These are phyloP conservation scores for Penicillium canescens DNA, from an alignment of 495 filamentous ascomycete genomes.

Conservation along the genomic window DNA sequence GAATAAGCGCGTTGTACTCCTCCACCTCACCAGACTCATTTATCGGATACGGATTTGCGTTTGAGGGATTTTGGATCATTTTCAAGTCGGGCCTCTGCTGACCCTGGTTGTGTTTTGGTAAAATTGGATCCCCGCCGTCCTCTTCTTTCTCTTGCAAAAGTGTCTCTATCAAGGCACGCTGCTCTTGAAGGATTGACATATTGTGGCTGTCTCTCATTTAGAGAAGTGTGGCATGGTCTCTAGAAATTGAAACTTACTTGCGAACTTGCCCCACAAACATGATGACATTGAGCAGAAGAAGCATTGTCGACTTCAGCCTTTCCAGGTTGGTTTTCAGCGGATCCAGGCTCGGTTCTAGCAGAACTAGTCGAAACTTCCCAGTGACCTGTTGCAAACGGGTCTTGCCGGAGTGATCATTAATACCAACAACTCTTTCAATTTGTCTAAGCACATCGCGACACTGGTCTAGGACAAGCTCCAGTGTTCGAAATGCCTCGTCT, in stretches of 20 bases:
- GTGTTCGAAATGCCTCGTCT: constrained; percentile 21
- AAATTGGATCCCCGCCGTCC: not conserved
- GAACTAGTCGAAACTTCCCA: constrained; percentile 17
- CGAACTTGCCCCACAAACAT: constrained; percentile 31
- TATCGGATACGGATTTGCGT: not conserved
- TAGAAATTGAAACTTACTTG: constrained; percentile 10
- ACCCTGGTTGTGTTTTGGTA: not conserved
- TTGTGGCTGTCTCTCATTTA: constrained; percentile 2
- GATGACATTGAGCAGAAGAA: constrained; percentile 38
- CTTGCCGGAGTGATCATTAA: constrained; percentile 5
- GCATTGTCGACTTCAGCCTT: constrained; percentile 35
- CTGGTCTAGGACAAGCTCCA: constrained; percentile 19
- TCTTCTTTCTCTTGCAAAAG: constrained; percentile 3
- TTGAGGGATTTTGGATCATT: not conserved
- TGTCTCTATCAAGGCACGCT: constrained; percentile 8
- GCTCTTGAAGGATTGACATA: constrained; percentile 5
- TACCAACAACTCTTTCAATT: constrained; percentile 24
- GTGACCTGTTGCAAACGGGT: constrained; percentile 8
- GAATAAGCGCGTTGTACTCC: constrained; percentile 9
- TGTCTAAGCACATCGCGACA: constrained; percentile 28
- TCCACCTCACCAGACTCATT: constrained; percentile 2
- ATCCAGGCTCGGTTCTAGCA: constrained; percentile 26
- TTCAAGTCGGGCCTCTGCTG: not conserved
- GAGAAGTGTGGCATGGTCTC: too few relatives aligned
- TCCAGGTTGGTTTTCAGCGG: constrained; percentile 30